Percentiles rank a stretch among this genome's conserved stretches.
These are phyloP conservation scores for Ustanciosporium gigantosporum DNA, from an alignment of 1,284 basidiomycete species.

Conservation along the genomic window DNA sequence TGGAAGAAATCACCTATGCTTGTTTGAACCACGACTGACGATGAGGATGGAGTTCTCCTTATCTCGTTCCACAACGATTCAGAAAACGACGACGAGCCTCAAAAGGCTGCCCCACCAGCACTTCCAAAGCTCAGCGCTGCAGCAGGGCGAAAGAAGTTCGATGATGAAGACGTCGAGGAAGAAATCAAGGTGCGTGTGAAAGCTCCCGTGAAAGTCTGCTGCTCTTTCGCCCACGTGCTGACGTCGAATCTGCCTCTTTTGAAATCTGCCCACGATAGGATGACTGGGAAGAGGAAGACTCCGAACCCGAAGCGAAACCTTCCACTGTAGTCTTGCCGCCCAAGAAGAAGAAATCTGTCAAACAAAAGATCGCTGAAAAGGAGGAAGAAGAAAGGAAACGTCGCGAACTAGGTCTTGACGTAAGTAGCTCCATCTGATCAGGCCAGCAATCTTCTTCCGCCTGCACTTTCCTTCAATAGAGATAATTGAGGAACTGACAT, in stretches of 20 bases:
- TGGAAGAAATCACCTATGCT: no score
- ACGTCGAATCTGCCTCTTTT: background rate
- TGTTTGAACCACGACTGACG: no score
- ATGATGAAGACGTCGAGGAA: constrained; percentile 58
- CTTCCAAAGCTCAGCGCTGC: constrained; percentile 17
- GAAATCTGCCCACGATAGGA: constrained; percentile 21
- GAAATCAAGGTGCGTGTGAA: constrained; percentile 44
- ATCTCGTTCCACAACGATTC: no score
- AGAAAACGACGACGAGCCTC: constrained; percentile 56
- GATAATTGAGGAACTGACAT: background rate
- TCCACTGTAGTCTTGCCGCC: constrained; percentile 32
- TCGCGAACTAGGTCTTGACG: constrained; percentile 32
- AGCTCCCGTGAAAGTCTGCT: background rate
- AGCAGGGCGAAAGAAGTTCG: constrained; percentile 49
- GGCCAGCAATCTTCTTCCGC: background rate
- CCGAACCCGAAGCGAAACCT: constrained; percentile 33
- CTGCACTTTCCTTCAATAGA: background rate
- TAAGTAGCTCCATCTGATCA: constrained; percentile 4
- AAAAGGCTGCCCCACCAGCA: constrained; percentile 8
- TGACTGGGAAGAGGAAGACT: constrained; percentile 59
- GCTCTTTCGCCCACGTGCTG: background rate
- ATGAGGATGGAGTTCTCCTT: no score
- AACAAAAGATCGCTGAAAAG: constrained; percentile 58
- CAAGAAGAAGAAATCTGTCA: constrained; percentile 56
- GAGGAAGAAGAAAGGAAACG: constrained; percentile 49